A percentile compares a stretch with the other conserved stretches of the same genome.
phyloP scores from a whole-genome alignment of 2,329 filamentous ascomycete genomes.

The Erysiphe pulchra region DNA sequence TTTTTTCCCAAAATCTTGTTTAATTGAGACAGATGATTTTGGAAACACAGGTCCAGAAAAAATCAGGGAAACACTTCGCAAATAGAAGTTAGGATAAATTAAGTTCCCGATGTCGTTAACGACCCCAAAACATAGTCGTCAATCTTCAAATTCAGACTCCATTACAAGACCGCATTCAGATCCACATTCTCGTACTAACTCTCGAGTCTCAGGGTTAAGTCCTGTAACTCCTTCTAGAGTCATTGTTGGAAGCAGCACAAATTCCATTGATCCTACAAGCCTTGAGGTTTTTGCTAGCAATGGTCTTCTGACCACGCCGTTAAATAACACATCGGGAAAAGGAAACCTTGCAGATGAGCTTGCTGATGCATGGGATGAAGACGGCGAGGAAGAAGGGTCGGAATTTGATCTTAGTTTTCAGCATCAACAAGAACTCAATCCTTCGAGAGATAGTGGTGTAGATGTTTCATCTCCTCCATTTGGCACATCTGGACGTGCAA shows the following conservation, averaged over 20 bases:
- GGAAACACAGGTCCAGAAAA: no score
- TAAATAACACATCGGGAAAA: conserved; percentile 25
- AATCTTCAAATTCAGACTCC: conserved; percentile 25
- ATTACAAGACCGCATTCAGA: conserved; percentile 7
- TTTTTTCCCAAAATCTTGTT: no score
- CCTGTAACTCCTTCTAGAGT: conserved; percentile 8
- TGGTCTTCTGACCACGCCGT: conserved; percentile 14
- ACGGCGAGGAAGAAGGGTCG: conserved; percentile 24
- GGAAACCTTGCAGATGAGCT: conserved; percentile 64
- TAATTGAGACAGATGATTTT: no score
- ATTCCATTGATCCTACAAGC: conserved; percentile 7
- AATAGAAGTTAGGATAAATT: no score
- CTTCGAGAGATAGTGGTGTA: conserved; percentile 13
- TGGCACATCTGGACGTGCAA: neutral
- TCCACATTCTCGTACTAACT: conserved; percentile 8
- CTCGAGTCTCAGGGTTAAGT: conserved; percentile 11
- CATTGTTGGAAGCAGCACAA: neutral
- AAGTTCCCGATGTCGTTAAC: conserved; percentile 20
- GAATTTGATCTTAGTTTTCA: neutral
- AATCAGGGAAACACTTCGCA: no score
- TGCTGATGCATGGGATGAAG: conserved; percentile 44
- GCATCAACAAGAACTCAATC: neutral
- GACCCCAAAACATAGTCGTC: conserved; percentile 32
- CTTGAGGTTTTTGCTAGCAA: conserved; percentile 14
- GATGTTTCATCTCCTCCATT: conserved; percentile 10